Evolutionary conservation across 768 basidiomycete genomes (phyloP).

Genomic region (Naematelia aurantialba): DNA sequence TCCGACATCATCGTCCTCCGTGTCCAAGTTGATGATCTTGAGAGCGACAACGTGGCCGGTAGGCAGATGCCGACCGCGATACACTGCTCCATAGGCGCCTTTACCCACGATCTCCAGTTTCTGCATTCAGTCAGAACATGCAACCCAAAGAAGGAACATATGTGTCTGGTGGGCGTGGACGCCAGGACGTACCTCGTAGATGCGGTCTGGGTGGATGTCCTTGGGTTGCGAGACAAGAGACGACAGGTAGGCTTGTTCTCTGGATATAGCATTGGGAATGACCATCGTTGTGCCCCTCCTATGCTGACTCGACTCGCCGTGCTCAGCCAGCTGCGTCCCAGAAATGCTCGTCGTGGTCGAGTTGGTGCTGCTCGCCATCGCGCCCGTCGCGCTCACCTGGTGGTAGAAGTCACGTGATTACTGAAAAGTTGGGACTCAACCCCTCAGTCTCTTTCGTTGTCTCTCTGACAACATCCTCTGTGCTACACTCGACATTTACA

Average conservation of each 20-base stretch:
- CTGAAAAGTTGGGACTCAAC: neutral
- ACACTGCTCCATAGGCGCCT: slow-evolving; percentile 93
- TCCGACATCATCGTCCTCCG: slow-evolving; percentile 88
- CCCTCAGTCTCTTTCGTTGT: too few relatives aligned
- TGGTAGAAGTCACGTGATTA: neutral
- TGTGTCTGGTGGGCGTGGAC: neutral
- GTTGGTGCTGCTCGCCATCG: neutral
- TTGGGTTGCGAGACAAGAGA: slow-evolving; percentile 35
- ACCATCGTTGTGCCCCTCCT: slow-evolving; percentile 18
- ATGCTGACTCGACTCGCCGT: too few relatives aligned
- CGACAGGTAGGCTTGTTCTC: slow-evolving; percentile 39
- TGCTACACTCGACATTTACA: too few relatives aligned
- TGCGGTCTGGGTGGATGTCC: slow-evolving; percentile 31
- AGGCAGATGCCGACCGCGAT: slow-evolving; percentile 78
- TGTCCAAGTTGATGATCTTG: slow-evolving; percentile 98
- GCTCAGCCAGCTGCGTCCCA: too few relatives aligned
- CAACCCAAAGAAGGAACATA: neutral
- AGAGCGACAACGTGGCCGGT: slow-evolving; percentile 88
- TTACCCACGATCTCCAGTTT: slow-evolving; percentile 90
- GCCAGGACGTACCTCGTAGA: slow-evolving; percentile 32
- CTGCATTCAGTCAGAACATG: slow-evolving; percentile 40
- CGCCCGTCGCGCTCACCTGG: neutral
- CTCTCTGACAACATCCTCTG: too few relatives aligned
- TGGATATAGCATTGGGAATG: slow-evolving; percentile 26
- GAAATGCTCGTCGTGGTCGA: too few relatives aligned